phyloP scores from a whole-genome alignment of 495 filamentous ascomycete species.

The Diplogelasinospora grovesii region DNA sequence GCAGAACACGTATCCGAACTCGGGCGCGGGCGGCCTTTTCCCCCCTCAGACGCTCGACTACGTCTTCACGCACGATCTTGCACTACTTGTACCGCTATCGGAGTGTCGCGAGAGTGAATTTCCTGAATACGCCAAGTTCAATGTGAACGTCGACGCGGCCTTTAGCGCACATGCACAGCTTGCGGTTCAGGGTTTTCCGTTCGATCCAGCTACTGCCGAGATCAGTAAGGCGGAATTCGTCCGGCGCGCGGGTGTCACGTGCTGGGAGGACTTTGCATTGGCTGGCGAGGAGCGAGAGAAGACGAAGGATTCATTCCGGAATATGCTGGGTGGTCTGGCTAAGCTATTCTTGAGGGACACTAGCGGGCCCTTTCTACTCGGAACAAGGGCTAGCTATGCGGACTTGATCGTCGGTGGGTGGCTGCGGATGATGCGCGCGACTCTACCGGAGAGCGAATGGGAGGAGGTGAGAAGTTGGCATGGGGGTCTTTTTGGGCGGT shows the following conservation, averaged over 20 bases:
- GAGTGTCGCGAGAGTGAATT: conserved; percentile 11
- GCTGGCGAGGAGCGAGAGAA: conserved; percentile 36
- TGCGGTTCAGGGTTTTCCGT: conserved; percentile 27
- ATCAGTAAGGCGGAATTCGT: conserved; percentile 38
- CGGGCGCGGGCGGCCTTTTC: conserved; percentile 32
- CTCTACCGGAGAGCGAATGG: conserved; percentile 42
- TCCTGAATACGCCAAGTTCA: conserved; percentile 35
- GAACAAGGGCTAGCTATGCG: conserved; percentile 45
- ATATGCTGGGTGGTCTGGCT: conserved; percentile 37
- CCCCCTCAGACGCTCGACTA: conserved; percentile 25
- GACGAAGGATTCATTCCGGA: conserved; percentile 29
- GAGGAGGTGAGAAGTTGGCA: conserved; percentile 46
- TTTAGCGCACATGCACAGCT: conserved; percentile 40
- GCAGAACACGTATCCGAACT: conserved; percentile 40
- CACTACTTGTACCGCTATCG: conserved; percentile 24
- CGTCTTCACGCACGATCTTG: conserved; percentile 18
- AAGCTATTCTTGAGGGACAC: conserved; percentile 30
- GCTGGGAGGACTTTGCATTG: conserved; percentile 43
- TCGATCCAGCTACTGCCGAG: conserved; percentile 40
- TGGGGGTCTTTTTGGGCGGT: conserved; percentile 37
- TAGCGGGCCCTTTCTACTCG: conserved; percentile 46
- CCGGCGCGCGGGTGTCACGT: conserved; percentile 34
- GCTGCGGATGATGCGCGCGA: conserved; percentile 39
- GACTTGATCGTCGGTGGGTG: conserved; percentile 58
- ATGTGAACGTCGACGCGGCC: conserved; percentile 42